Conservation (phyloP, 805 yeast genomes). For the Candida insectorum region DNA sequence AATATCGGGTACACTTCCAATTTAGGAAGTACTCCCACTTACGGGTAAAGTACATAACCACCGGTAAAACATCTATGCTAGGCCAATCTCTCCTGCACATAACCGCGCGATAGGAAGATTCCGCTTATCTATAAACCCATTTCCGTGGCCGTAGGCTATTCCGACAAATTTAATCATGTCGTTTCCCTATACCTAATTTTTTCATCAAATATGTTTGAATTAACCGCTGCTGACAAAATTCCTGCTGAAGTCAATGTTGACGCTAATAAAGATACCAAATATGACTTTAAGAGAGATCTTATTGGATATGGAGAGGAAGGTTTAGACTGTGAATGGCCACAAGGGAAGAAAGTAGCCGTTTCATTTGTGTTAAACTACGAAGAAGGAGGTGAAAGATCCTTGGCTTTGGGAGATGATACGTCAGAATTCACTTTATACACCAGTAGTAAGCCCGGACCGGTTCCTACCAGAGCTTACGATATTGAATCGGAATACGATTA, state of each 20-base stretch:
- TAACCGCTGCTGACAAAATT: constrained; percentile 5
- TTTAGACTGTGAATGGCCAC: constrained; percentile 19
- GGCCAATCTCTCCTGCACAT: no score
- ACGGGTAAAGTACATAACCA: no score
- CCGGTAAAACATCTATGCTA: no score
- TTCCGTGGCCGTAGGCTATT: no score
- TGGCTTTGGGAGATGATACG: constrained; percentile 13
- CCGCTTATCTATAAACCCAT: no score
- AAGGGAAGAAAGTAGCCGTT: constrained; percentile 17
- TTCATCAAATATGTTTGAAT: constrained; percentile 29
- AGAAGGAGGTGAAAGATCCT: constrained; percentile 22
- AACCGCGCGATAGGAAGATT: no score
- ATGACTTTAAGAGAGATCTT: constrained; percentile 11
- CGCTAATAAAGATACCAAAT: constrained; percentile 9
- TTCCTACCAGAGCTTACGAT: constrained; percentile 8
- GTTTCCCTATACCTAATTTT: no score
- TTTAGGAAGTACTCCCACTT: no score
- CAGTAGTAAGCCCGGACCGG: constrained; percentile 9
- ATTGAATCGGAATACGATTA: constrained; percentile 13
- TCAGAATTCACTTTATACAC: constrained; percentile 12
- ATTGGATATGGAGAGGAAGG: constrained; percentile 23
- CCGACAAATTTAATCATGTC: no score
- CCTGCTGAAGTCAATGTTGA: constrained; percentile 8
- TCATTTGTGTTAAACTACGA: constrained; percentile 21
- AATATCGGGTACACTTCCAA: no score